Evolutionary conservation across 2,329 filamentous ascomycete species (phyloP).

Genomic region (Thyridium curvatum): DNA sequence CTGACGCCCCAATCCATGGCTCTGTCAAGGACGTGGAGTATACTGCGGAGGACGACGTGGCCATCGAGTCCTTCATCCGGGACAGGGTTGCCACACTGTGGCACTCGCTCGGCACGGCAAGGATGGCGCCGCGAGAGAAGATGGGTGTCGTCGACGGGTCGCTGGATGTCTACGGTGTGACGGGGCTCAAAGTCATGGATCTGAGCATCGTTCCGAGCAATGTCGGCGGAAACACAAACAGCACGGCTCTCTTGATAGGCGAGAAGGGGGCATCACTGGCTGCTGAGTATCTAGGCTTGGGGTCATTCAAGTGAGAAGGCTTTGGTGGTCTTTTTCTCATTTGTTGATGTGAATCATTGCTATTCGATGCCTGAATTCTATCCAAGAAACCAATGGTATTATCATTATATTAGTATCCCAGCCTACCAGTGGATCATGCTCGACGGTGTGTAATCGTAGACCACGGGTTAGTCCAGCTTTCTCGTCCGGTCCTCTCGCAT

Average conservation of each 20-base stretch:
- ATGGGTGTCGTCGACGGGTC: slow-evolving; percentile 33
- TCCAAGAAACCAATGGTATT: no score
- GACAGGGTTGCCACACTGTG: slow-evolving; percentile 30
- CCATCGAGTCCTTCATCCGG: slow-evolving; percentile 34
- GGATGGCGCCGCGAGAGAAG: slow-evolving; percentile 31
- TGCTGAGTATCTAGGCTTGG: no score
- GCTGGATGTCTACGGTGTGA: slow-evolving; percentile 33
- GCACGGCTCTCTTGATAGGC: slow-evolving; percentile 39
- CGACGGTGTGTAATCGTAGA: no score
- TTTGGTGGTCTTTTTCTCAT: no score
- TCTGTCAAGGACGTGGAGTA: slow-evolving; percentile 26
- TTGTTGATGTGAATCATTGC: no score
- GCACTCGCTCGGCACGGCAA: slow-evolving; percentile 33
- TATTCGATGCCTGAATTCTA: no score
- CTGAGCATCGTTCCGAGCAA: slow-evolving; percentile 26
- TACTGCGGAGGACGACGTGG: slow-evolving; percentile 35
- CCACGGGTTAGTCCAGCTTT: no score
- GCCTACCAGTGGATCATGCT: no score
- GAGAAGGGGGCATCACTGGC: slow-evolving; percentile 27
- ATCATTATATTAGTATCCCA: no score
- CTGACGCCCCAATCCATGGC: slow-evolving; percentile 12
- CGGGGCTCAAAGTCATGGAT: slow-evolving; percentile 31
- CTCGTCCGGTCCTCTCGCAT: no score
- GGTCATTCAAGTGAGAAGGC: no score
- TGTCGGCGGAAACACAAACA: slow-evolving; percentile 38